Conservation (phyloP, 306 rosid genomes). For the Glycine latifolia region DNA sequence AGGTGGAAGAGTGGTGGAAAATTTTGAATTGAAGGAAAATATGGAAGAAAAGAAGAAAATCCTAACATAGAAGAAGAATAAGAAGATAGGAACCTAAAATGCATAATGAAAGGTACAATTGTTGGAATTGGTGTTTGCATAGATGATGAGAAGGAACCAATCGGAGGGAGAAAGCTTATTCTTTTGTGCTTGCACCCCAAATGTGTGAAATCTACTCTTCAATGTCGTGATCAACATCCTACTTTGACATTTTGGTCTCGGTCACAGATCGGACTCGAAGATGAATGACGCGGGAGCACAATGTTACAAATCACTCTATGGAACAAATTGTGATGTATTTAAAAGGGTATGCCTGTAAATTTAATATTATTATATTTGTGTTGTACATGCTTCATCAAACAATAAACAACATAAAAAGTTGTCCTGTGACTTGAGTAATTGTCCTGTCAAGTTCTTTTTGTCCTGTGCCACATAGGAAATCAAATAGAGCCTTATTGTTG, state of each 20-base stretch:
- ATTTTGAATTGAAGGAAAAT: conserved; percentile 8
- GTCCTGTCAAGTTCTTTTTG: no score
- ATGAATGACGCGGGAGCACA: no score
- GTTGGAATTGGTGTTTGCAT: conserved; percentile 1
- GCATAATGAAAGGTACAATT: conserved; percentile 47
- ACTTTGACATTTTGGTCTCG: no score
- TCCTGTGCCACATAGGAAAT: no score
- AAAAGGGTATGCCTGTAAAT: no score
- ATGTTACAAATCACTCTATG: no score
- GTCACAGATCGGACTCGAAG: no score
- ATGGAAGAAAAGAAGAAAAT: conserved; percentile 19
- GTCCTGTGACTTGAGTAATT: no score
- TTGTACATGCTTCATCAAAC: no score
- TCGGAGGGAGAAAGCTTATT: conserved; percentile 31
- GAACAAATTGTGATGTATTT: no score
- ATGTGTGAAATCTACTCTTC: conserved; percentile 16
- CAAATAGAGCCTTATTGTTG: not conserved
- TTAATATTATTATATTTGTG: no score
- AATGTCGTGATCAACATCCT: conserved; percentile 36
- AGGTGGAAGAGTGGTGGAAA: conserved; percentile 5
- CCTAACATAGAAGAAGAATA: conserved; percentile 35
- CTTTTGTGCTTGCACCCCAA: conserved; percentile 30
- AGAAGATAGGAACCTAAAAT: conserved; percentile 47
- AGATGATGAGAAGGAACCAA: conserved; percentile 33
- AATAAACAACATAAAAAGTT: no score